Percentiles rank a stretch among this genome's conserved stretches.
phyloP scores from a whole-genome alignment of 73 alveolate genomes.

The Stentor roeselii region DNA sequence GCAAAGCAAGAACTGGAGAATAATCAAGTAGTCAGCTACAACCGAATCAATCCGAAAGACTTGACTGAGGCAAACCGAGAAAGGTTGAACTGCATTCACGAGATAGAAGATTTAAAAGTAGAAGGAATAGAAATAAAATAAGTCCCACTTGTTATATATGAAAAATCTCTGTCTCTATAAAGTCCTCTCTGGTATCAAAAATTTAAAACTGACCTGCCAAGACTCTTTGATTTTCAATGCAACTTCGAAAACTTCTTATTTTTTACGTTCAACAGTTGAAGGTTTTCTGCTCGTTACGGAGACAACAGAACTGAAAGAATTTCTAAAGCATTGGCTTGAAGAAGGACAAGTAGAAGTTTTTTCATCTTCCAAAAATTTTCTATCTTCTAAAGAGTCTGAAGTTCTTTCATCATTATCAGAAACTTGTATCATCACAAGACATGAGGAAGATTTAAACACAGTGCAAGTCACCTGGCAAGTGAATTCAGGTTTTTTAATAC shows the following conservation, averaged over 20 bases:
- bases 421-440: neutral
- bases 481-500: too few species aligned
- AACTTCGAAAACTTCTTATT: neutral
- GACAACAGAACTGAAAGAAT: neutral
- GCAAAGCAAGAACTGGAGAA: too few species aligned
- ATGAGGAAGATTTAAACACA: neutral
- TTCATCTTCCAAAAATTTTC: neutral
- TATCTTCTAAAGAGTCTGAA: too few species aligned
- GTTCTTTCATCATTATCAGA: too few species aligned
- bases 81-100: too few species aligned
- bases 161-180: too few species aligned
- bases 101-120: too few species aligned
- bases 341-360: neutral
- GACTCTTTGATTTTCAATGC: neutral
- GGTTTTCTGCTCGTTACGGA: neutral
- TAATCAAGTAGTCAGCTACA: too few species aligned
- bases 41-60: too few species aligned
- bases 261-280: neutral
- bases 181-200: neutral
- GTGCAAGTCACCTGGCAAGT: neutral
- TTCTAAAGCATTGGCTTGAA: neutral
- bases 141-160: too few species aligned
- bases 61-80: too few species aligned
- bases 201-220: neutral
- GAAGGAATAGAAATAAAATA: too few species aligned